These are phyloP conservation scores for Silene vulgaris DNA, from an alignment of 179 eudicot species.

Conservation along the genomic window DNA sequence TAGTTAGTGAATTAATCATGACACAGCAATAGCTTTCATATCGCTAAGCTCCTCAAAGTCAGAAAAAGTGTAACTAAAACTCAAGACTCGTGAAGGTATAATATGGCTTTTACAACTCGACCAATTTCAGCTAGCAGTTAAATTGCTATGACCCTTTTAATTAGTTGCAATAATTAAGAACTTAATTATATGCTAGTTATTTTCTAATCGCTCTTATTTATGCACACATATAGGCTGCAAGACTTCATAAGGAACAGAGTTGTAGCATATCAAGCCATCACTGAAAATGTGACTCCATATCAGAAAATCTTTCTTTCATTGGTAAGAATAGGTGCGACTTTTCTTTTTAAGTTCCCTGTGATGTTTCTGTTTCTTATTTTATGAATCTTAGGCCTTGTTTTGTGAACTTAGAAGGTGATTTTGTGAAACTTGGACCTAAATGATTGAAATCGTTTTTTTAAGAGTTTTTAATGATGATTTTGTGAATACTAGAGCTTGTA, in stretches of 20 bases:
- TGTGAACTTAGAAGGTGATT: too few species aligned
- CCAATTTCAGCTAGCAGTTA: constrained; percentile 26
- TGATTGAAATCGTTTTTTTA: too few species aligned
- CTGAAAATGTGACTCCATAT: constrained; percentile 29
- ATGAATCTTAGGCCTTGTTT: too few species aligned
- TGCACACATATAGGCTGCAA: constrained; percentile 28
- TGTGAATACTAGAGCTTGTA: too few species aligned
- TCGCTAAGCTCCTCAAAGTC: constrained; percentile 24
- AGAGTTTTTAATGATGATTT: too few species aligned
- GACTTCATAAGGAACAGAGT: constrained; percentile 29
- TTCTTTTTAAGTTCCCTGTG: too few species aligned
- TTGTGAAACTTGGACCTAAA: too few species aligned
- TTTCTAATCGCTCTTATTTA: background rate
- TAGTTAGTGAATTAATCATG: background rate
- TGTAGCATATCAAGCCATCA: constrained; percentile 37
- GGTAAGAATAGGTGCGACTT: too few species aligned
- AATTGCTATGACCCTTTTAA: constrained; percentile 28
- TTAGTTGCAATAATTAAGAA: background rate
- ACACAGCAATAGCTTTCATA: constrained; percentile 32
- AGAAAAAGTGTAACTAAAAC: constrained; percentile 34
- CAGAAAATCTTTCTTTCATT: constrained; percentile 1
- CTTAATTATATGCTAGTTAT: background rate
- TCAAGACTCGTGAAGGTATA: constrained; percentile 35
- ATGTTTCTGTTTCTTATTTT: too few species aligned
- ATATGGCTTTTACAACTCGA: constrained; percentile 33